These are phyloP conservation scores for Cytospora mali DNA, from an alignment of 2,329 filamentous ascomycete species.

Conservation along the genomic window DNA sequence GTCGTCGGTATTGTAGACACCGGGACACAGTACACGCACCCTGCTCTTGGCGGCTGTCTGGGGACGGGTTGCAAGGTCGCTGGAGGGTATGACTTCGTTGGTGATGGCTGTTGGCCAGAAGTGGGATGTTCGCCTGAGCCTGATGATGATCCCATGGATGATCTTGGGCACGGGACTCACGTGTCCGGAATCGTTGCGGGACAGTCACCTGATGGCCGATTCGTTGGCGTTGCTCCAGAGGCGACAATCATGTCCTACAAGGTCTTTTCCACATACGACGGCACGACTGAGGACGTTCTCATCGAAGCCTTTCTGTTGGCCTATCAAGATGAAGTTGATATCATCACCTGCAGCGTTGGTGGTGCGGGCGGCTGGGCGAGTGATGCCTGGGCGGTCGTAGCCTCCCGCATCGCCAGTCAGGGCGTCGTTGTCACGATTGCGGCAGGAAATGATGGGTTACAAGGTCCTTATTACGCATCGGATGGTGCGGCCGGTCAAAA, in stretches of 20 bases:
- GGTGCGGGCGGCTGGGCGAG: slow-evolving; percentile 19
- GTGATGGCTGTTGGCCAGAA: slow-evolving; percentile 25
- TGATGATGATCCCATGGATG: slow-evolving; percentile 41
- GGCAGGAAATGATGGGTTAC: slow-evolving; percentile 16
- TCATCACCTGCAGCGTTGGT: slow-evolving; percentile 26
- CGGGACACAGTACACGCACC: slow-evolving; percentile 31
- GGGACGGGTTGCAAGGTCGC: slow-evolving; percentile 25
- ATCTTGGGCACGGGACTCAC: slow-evolving; percentile 43
- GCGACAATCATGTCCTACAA: slow-evolving; percentile 27
- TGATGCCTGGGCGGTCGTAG: slow-evolving; percentile 27
- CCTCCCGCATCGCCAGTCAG: slow-evolving; percentile 25
- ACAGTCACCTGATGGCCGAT: slow-evolving; percentile 14
- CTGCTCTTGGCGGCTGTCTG: slow-evolving; percentile 28
- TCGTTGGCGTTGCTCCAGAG: slow-evolving; percentile 26
- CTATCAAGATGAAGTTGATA: slow-evolving; percentile 24
- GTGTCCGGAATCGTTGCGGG: slow-evolving; percentile 37
- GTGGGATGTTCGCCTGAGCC: slow-evolving; percentile 34
- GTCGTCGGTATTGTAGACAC: slow-evolving; percentile 32
- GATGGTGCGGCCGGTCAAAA: slow-evolving; percentile 21
- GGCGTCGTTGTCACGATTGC: slow-evolving; percentile 24
- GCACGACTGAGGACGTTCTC: slow-evolving; percentile 24
- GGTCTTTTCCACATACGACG: slow-evolving; percentile 21
- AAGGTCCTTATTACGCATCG: slow-evolving; percentile 20
- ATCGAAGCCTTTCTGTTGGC: slow-evolving; percentile 28
- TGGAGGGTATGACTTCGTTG: slow-evolving; percentile 27